Evolutionary conservation across 768 basidiomycete genomes (phyloP).

Genomic region (Kwoniella bestiolae): DNA sequence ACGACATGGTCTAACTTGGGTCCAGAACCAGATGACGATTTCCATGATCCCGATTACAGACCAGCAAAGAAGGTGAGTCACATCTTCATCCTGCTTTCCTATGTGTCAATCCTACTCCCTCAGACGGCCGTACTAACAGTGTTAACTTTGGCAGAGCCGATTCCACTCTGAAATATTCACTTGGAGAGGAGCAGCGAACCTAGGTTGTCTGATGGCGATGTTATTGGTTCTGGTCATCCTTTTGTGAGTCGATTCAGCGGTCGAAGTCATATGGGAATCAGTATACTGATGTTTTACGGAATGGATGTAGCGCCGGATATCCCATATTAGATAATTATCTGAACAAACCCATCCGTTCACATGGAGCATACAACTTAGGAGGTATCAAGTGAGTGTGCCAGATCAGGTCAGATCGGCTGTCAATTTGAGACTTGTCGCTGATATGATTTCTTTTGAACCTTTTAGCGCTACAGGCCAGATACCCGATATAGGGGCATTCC

Average conservation of each 20-base stretch:
- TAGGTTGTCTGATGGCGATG: constrained; percentile 70
- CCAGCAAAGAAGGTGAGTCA: constrained; percentile 2
- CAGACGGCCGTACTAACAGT: too few relatives aligned
- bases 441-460: not conserved
- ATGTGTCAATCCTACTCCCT: too few relatives aligned
- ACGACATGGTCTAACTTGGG: constrained; percentile 49
- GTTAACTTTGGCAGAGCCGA: constrained; percentile 31
- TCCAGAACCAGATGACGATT: constrained; percentile 54
- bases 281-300: not conserved
- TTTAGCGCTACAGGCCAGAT: constrained; percentile 75
- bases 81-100: not conserved
- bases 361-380: constrained; percentile 79
- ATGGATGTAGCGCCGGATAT: constrained; percentile 65
- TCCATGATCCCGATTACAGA: constrained; percentile 50
- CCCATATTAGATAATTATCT: constrained; percentile 72
- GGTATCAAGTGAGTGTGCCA: constrained; percentile 67
- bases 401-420: not conserved
- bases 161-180: constrained; percentile 68
- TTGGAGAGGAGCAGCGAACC: constrained; percentile 78
- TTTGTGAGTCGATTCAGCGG: constrained; percentile 60
- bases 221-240: constrained; percentile 71
- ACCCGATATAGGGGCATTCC: constrained; percentile 70
- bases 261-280: not conserved
- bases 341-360: constrained; percentile 32
- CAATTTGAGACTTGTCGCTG: not conserved